Evolutionary conservation across 2,329 filamentous ascomycete species (phyloP).

Genomic region (Sclerotinia sclerotiorum): DNA sequence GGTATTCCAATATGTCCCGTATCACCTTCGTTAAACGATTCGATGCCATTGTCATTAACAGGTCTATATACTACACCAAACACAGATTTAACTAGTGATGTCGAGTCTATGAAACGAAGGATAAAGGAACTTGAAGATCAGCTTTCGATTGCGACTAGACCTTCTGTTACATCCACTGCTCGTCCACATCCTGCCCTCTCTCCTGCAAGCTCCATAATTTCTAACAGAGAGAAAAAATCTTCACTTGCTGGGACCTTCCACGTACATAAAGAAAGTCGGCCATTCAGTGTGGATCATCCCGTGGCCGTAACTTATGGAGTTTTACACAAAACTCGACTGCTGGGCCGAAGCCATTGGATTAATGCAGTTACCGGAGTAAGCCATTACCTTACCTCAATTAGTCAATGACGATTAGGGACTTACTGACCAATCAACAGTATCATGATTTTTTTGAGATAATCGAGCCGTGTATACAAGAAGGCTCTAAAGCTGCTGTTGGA

Average conservation of each 20-base stretch:
- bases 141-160: not conserved
- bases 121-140: not conserved
- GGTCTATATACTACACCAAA: not conserved
- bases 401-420: not conserved
- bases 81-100: not conserved
- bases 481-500: slow-evolving; percentile 41
- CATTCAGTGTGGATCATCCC: slow-evolving; percentile 40
- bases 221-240: not conserved
- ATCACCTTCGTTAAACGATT: not conserved
- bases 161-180: not conserved
- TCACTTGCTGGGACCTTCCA: not conserved
- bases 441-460: slow-evolving; percentile 36
- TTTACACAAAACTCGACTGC: slow-evolving; percentile 55
- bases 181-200: not conserved
- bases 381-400: not conserved
- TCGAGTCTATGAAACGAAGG: not conserved
- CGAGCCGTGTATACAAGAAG: slow-evolving; percentile 44
- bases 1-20: not conserved
- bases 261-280: not conserved
- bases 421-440: not conserved
- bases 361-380: slow-evolving; percentile 49
- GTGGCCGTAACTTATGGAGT: slow-evolving; percentile 46
- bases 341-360: slow-evolving; percentile 60
- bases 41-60: not conserved
- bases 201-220: not conserved